Evolutionary conservation across 2,329 filamentous ascomycete genomes (phyloP).

Genomic region (Colletotrichum graminicola): DNA sequence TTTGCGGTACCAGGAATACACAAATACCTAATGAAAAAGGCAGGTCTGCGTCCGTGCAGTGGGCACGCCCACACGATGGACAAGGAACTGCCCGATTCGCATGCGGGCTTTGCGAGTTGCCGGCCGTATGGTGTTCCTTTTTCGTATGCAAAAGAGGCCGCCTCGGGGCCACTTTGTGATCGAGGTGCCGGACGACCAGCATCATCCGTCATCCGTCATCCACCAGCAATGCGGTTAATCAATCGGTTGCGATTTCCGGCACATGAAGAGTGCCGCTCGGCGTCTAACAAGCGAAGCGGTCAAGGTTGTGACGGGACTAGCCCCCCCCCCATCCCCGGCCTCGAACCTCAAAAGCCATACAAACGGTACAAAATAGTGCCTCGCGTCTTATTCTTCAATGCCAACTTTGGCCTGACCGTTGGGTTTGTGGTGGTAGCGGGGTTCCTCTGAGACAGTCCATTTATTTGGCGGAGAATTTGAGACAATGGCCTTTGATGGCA

Average conservation of each 20-base stretch:
- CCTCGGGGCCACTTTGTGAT: constrained; percentile 20
- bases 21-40: constrained; percentile 12
- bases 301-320: constrained; percentile 25
- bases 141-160: constrained; percentile 19
- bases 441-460: constrained; percentile 32
- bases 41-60: constrained; percentile 24
- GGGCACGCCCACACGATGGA: constrained; percentile 14
- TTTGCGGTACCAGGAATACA: constrained; percentile 19
- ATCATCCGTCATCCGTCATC: constrained; percentile 23
- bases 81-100: constrained; percentile 26
- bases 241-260: constrained; percentile 7
- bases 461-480: constrained; percentile 29
- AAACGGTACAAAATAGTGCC: constrained; percentile 13
- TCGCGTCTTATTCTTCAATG: constrained; percentile 17
- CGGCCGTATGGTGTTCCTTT: constrained; percentile 39
- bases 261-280: constrained; percentile 16
- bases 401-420: constrained; percentile 24
- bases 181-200: constrained; percentile 19
- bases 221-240: constrained; percentile 12
- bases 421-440: constrained; percentile 20
- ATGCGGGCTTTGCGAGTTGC: constrained; percentile 31
- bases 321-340: constrained; percentile 19
- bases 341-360: constrained; percentile 30
- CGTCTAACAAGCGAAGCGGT: constrained; percentile 26
- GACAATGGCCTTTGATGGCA: constrained; percentile 28